Percentiles rank a stretch among this genome's conserved stretches.
These are phyloP conservation scores for Cyclotella choctawhatcheeana DNA, from an alignment of 108 stramenopile genomes.

Conservation along the genomic window DNA sequence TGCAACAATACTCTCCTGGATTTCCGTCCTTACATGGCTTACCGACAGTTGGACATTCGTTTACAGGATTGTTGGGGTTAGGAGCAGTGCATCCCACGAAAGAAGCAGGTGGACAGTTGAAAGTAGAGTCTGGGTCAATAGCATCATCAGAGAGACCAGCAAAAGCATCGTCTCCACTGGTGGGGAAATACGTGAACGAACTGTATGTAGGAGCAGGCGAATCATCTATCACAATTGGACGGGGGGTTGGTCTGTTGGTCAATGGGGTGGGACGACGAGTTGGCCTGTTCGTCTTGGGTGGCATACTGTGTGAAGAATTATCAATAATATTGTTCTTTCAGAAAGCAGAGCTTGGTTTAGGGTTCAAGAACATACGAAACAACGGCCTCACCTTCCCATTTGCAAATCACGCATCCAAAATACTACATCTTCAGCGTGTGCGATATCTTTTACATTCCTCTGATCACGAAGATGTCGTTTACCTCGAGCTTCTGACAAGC, in stretches of 20 bases:
- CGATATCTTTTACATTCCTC: too few relatives aligned
- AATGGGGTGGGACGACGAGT: not conserved
- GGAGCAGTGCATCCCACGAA: conserved; percentile 29
- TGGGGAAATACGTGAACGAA: not conserved
- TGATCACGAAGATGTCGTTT: too few relatives aligned
- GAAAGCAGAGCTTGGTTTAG: too few relatives aligned
- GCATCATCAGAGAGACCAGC: not conserved
- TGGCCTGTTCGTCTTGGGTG: not conserved
- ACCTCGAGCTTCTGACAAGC: too few relatives aligned
- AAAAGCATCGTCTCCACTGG: not conserved
- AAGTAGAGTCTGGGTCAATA: not conserved
- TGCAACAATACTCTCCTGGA: conserved; percentile 30
- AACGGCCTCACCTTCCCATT: not conserved
- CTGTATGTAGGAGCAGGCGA: not conserved
- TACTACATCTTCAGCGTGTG: conserved; percentile 22
- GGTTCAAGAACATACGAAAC: not conserved
- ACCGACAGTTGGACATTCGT: conserved; percentile 29
- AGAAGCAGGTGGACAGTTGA: conserved; percentile 9
- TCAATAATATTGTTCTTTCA: not conserved
- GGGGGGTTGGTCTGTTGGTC: too few relatives aligned
- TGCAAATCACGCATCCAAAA: conserved; percentile 25
- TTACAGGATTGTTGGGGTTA: conserved; percentile 10
- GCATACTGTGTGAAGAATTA: not conserved
- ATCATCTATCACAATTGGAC: too few relatives aligned
- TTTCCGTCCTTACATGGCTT: conserved; percentile 16